Base-by-base conservation (phyloP, 257 asterid species). In the Solanum appendiculatum region DNA sequence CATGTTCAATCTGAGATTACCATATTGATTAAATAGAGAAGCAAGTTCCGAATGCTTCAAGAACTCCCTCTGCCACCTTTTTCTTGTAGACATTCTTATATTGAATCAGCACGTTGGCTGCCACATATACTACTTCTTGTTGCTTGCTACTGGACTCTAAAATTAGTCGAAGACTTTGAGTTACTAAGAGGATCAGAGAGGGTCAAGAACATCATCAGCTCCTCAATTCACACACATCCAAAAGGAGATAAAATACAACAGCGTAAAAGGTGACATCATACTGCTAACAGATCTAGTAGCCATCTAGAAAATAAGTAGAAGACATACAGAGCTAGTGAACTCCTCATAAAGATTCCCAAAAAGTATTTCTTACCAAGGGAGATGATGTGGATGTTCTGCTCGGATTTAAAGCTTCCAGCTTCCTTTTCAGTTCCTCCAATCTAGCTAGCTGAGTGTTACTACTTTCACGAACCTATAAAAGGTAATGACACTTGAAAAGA, bases 401-500 rank as follows among this genome's bases (percentile, higher is more conserved):
- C 40, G 98, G 99, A 86, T 97, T 97, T 87, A 97, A 82, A 85
- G 98, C 95, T 89, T 93, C 98, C 87, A 97, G 90, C 90, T 98
- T 94, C 86, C 96, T 94, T 92, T 97, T 97, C 93, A 97, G 86
- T 86, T 97, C 99, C 89, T 93, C 98, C 87, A 97, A 95, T 92
- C 99, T 94, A 86, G 96, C 86, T 36, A 94, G 81, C 89, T 97
- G 99, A 56, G 89, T 31, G 73, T 90, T 94, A 89, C 98, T 93
- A 89, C 99, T 93, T 92, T 96, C 98, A 42, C 89, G 94, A 86
- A 97, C 98, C 99, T 97, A 93, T 70, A 72, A 86, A 88, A 48
- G 73, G 73, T 82, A 85, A 78, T 9, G 77, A 75, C 86, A 23
- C 82, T 84, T 90, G 77, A 40, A 68, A 85, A 29, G 66, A 23